Evolutionary conservation across 139 green algal genomes (phyloP).

Genomic region (Chlamydomonas urium): DNA sequence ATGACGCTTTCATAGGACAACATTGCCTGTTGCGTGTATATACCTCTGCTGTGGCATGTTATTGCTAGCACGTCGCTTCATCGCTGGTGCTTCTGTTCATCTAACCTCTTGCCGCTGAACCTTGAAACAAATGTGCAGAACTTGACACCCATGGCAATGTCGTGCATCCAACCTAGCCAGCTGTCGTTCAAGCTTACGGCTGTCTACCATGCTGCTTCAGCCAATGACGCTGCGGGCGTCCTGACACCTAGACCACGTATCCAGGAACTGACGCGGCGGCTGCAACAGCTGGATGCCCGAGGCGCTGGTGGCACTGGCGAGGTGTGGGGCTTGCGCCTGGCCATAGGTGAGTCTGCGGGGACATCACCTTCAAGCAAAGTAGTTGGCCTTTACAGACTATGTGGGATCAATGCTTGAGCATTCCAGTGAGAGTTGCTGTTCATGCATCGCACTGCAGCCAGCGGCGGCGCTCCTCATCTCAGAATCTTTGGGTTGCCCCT

Average conservation of each 20-base stretch:
- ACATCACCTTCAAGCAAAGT: too few relatives aligned
- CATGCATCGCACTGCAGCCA: too few relatives aligned
- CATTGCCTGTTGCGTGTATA: too few relatives aligned
- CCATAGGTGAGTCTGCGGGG: not conserved
- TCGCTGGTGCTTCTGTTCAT: too few relatives aligned
- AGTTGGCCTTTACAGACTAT: too few relatives aligned
- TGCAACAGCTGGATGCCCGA: not conserved
- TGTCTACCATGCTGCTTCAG: not conserved
- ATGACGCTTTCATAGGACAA: not conserved
- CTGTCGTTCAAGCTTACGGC: constrained; percentile 16
- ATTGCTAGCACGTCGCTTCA: too few relatives aligned
- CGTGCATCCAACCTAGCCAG: constrained; percentile 6
- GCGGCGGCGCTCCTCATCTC: too few relatives aligned
- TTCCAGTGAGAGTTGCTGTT: too few relatives aligned
- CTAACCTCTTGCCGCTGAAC: not conserved
- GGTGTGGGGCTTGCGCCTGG: constrained; percentile 5
- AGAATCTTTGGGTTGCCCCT: not conserved
- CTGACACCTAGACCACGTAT: not conserved
- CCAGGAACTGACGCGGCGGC: not conserved
- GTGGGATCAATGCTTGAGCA: too few relatives aligned
- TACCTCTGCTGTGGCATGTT: too few relatives aligned
- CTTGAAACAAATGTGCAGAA: not conserved
- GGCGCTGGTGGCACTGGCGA: not conserved
- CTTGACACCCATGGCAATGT: not conserved
- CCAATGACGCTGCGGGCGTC: too few relatives aligned